Percentiles rank a stretch among this genome's conserved stretches.
phyloP scores from a whole-genome alignment of 306 rosid genomes.

The Leucaena leucocephala region DNA sequence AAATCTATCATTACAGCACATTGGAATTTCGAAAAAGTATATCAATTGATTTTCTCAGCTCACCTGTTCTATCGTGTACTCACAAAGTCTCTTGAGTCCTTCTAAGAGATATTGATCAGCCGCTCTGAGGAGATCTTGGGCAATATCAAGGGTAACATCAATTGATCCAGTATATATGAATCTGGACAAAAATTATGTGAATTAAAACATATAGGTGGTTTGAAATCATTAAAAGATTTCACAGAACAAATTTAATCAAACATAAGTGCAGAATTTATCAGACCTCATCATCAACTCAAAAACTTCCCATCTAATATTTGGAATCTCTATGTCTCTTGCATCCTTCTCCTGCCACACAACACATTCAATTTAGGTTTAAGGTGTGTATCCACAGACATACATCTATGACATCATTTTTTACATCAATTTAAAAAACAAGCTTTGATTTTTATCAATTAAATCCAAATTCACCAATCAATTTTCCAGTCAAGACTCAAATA shows the following conservation, averaged over 20 bases:
- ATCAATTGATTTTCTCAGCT: slow-evolving; percentile 25
- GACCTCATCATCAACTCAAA: slow-evolving; percentile 99
- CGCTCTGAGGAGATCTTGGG: slow-evolving; percentile 87
- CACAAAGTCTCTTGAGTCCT: slow-evolving; percentile 82
- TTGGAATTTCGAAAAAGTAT: background rate
- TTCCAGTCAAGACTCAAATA: slow-evolving; percentile 13
- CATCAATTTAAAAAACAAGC: slow-evolving; percentile 18
- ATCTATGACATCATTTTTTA: slow-evolving; percentile 21
- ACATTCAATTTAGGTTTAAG: slow-evolving; percentile 4
- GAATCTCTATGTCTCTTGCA: slow-evolving; percentile 95
- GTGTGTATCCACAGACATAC: slow-evolving; percentile 10
- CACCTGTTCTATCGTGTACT: slow-evolving; percentile 87
- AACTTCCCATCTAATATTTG: slow-evolving; percentile 96
- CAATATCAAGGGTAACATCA: slow-evolving; percentile 63
- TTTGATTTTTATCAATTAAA: background rate
- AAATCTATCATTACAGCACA: slow-evolving; percentile 10
- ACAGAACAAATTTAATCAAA: slow-evolving; percentile 10
- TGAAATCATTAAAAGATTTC: slow-evolving; percentile 35
- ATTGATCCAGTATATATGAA: slow-evolving; percentile 88
- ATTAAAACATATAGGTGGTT: background rate
- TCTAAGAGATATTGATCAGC: slow-evolving; percentile 93
- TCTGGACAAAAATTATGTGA: slow-evolving; percentile 42
- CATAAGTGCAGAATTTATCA: slow-evolving; percentile 20
- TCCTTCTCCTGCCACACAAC: slow-evolving; percentile 81
- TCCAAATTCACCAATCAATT: slow-evolving; percentile 25